A percentile compares a stretch with the other conserved stretches of the same genome.
phyloP scores from a whole-genome alignment of 2,329 filamentous ascomycete species.

The Alternaria consortialis region DNA sequence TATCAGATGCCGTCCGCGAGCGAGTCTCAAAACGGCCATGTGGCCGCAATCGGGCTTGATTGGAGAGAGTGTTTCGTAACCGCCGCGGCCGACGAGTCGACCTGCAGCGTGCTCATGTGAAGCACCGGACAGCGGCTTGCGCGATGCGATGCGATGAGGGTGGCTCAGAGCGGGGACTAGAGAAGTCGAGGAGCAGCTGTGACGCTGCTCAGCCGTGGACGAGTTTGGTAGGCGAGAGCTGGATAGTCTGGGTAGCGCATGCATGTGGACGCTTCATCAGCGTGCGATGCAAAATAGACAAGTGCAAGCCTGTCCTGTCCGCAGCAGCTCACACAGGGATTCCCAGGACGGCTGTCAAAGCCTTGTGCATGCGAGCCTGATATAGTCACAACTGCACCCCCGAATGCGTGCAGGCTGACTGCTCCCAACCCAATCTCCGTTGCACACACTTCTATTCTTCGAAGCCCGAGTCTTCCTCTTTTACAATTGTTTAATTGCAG shows the following conservation, averaged over 20 bases:
- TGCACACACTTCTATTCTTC: conserved; percentile 8
- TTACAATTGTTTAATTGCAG: neutral
- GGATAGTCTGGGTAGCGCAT: neutral
- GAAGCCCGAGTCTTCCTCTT: neutral
- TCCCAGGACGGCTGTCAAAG: conserved; percentile 7
- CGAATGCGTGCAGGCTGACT: conserved; percentile 12
- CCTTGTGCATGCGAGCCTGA: conserved; percentile 18
- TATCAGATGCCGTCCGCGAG: conserved; percentile 28
- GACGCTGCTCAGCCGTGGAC: conserved; percentile 8
- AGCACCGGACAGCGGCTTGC: conserved; percentile 21
- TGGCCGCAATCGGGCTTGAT: conserved; percentile 29
- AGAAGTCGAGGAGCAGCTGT: conserved; percentile 9
- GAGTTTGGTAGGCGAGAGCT: conserved; percentile 1
- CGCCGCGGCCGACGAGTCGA: conserved; percentile 30
- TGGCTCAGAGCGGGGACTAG: conserved; percentile 24
- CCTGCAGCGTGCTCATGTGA: conserved; percentile 30
- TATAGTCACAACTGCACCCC: conserved; percentile 21
- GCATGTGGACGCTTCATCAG: neutral
- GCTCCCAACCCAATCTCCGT: conserved; percentile 1
- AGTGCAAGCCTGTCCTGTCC: neutral
- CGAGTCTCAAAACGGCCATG: conserved; percentile 32
- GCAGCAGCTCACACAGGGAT: conserved; percentile 7
- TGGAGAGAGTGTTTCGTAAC: conserved; percentile 44
- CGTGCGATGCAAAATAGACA: neutral
- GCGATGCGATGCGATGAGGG: conserved; percentile 29